A percentile compares a stretch with the other conserved stretches of the same genome.
Conservation (phyloP, 371 early-diverging fungal genomes). For the Mucor velutinosus region DNA sequence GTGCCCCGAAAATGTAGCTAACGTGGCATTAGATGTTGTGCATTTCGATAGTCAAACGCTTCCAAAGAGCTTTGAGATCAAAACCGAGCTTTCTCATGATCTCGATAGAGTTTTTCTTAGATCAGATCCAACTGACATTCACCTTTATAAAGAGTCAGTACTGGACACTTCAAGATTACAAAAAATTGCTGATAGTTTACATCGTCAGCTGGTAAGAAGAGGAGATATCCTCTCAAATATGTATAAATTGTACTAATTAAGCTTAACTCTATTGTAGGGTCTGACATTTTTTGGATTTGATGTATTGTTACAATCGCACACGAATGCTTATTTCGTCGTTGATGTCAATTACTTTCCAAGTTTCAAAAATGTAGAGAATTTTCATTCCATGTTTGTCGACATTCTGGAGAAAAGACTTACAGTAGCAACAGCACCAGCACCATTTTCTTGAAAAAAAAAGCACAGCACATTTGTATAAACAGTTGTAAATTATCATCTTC, state of each 20-base stretch:
- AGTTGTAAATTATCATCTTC: background rate
- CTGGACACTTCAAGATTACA: constrained; percentile 34
- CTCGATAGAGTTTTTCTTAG: constrained; percentile 29
- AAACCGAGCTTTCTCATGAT: constrained; percentile 19
- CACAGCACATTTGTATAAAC: constrained; percentile 2
- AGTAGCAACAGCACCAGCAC: too few species aligned
- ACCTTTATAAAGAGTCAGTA: constrained; percentile 22
- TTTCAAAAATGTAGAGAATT: constrained; percentile 27
- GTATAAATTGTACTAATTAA: constrained; percentile 3
- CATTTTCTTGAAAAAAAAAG: background rate
- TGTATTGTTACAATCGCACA: constrained; percentile 41
- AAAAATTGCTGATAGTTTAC: constrained; percentile 36
- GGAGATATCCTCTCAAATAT: background rate
- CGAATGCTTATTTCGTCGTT: constrained; percentile 37
- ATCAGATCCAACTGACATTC: constrained; percentile 19
- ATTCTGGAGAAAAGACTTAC: constrained; percentile 22
- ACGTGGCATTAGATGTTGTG: constrained; percentile 20
- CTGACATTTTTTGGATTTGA: constrained; percentile 56
- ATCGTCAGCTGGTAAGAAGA: constrained; percentile 35
- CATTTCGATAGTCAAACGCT: constrained; percentile 52
- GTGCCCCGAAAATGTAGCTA: background rate
- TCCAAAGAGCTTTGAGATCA: constrained; percentile 42
- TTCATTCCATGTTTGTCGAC: constrained; percentile 30
- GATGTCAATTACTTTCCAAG: constrained; percentile 57
- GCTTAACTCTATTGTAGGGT: constrained; percentile 26